These are phyloP conservation scores for Solanum medicagineum DNA, from an alignment of 257 asterid genomes.

Conservation along the genomic window DNA sequence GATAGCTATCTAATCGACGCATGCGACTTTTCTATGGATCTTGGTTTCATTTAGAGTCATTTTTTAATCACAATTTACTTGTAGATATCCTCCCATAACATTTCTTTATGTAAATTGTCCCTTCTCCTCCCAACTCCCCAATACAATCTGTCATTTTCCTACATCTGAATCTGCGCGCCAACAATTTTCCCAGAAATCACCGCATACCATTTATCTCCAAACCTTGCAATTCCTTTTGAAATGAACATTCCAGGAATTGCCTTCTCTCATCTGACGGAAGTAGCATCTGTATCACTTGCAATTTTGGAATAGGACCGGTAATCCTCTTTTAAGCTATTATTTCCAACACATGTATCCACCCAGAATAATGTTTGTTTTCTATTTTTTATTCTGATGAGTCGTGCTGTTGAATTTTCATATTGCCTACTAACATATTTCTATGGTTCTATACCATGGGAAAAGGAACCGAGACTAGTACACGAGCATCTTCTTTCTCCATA, in stretches of 20 bases:
- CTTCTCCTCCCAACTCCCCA: no score
- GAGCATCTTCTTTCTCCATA: neutral
- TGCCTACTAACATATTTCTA: neutral
- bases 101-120: neutral
- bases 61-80: neutral
- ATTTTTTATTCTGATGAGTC: neutral
- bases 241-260: neutral
- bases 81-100: neutral
- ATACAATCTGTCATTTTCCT: neutral
- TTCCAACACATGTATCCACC: neutral
- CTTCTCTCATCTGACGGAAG: neutral
- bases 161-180: neutral
- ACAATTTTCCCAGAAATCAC: neutral
- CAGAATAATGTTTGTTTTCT: neutral
- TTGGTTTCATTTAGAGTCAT: neutral
- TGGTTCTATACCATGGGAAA: neutral
- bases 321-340: neutral
- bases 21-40: neutral
- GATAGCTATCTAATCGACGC: neutral
- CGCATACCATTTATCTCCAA: neutral
- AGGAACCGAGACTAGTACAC: neutral
- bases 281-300: neutral
- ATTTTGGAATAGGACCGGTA: neutral
- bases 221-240: neutral
- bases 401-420: neutral